Evolutionary conservation across 2,329 filamentous ascomycete species (phyloP).

Genomic region (Monilinia fructigena): DNA sequence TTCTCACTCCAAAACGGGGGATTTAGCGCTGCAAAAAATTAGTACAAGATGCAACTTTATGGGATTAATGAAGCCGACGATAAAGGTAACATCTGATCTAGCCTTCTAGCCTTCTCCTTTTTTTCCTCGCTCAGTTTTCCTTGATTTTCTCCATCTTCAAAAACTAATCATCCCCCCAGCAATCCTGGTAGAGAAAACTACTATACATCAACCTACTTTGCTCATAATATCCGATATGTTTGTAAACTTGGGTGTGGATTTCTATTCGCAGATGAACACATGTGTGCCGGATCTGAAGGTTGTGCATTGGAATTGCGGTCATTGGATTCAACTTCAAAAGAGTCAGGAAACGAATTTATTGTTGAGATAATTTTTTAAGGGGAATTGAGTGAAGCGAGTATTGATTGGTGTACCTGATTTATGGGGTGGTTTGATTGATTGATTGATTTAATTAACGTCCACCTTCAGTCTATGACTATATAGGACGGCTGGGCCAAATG

Average conservation of each 20-base stretch:
- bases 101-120: background rate
- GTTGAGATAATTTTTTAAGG: slow-evolving; percentile 22
- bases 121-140: background rate
- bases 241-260: slow-evolving; percentile 25
- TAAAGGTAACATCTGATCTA: background rate
- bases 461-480: too few species aligned
- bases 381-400: too few species aligned
- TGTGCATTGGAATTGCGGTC: slow-evolving; percentile 29
- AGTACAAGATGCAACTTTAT: slow-evolving; percentile 16
- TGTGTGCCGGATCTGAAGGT: slow-evolving; percentile 24
- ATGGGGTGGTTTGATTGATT: too few species aligned
- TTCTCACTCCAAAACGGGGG: slow-evolving; percentile 11
- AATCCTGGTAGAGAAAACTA: slow-evolving; percentile 8
- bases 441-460: too few species aligned
- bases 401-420: too few species aligned
- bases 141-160: background rate
- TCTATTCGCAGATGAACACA: slow-evolving; percentile 21
- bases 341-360: slow-evolving; percentile 26
- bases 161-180: background rate
- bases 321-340: slow-evolving; percentile 35
- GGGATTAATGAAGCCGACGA: slow-evolving; percentile 13
- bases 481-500: too few species aligned
- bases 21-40: slow-evolving; percentile 14
- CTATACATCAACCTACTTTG: slow-evolving; percentile 28
- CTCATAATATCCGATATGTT: slow-evolving; percentile 27